These are phyloP conservation scores for Dryadomyces quercus-mongolicae DNA, from an alignment of 2,329 filamentous ascomycete genomes.

Conservation along the genomic window DNA sequence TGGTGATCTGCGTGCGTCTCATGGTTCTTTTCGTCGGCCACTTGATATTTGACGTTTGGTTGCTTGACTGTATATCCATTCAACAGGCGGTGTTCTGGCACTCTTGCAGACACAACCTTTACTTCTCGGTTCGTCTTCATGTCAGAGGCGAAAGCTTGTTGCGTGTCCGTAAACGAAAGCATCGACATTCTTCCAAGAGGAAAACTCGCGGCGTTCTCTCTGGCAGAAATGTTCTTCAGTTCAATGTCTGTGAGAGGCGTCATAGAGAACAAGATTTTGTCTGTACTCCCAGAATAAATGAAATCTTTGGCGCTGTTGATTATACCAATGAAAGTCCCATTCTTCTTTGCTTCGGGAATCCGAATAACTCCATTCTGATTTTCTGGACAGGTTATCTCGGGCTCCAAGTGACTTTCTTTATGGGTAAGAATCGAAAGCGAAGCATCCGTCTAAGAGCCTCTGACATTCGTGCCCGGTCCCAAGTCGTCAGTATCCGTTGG, in stretches of 20 bases:
- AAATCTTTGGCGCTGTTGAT: slow-evolving; percentile 3
- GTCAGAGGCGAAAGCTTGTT: not conserved
- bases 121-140: too few relatives aligned
- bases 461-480: too few relatives aligned
- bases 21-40: not conserved
- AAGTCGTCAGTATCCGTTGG: not conserved
- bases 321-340: not conserved
- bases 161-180: not conserved
- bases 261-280: slow-evolving; percentile 7
- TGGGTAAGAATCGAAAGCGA: not conserved
- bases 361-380: not conserved
- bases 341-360: not conserved
- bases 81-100: too few relatives aligned
- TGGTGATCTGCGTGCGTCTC: not conserved
- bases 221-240: not conserved
- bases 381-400: not conserved
- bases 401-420: not conserved
- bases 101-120: too few relatives aligned
- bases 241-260: slow-evolving; percentile 3
- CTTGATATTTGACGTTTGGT: too few relatives aligned
- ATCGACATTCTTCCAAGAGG: slow-evolving; percentile 3
- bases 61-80: not conserved
- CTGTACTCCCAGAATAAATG: not conserved
- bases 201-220: not conserved
- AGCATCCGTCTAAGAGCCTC: not conserved